These are phyloP conservation scores for Lentinula sp. DNA, from an alignment of 768 basidiomycete genomes.

Conservation along the genomic window DNA sequence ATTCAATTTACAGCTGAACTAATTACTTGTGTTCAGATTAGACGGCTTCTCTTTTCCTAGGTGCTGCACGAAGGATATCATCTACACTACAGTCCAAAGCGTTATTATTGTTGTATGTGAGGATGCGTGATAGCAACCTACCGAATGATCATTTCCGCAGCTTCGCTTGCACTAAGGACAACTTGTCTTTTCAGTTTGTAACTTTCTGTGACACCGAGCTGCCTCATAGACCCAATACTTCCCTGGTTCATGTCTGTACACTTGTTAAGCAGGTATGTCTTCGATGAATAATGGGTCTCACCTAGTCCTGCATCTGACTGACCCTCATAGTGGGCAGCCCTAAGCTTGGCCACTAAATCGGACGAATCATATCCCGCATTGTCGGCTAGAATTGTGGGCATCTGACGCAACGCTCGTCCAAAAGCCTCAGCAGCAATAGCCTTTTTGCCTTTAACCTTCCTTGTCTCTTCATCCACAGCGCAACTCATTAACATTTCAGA, in stretches of 20 bases:
- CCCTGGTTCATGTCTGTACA: constrained; percentile 82
- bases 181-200: constrained; percentile 98
- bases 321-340: constrained; percentile 94
- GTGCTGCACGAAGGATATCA: constrained; percentile 83
- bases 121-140: constrained; percentile 24
- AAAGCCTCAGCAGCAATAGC: constrained; percentile 93
- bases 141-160: constrained; percentile 98
- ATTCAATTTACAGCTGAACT: too few species aligned
- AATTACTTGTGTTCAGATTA: constrained; percentile 20
- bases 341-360: constrained; percentile 82
- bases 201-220: constrained; percentile 89
- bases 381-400: constrained; percentile 94
- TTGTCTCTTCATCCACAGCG: constrained; percentile 84
- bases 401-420: constrained; percentile 81
- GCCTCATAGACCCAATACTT: constrained; percentile 78
- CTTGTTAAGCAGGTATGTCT: background rate
- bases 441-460: constrained; percentile 88
- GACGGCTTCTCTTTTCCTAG: constrained; percentile 79
- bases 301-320: constrained; percentile 81
- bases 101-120: background rate
- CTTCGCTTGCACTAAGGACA: constrained; percentile 90
- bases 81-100: constrained; percentile 57
- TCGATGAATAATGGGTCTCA: constrained; percentile 28
- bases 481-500: constrained; percentile 98
- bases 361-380: constrained; percentile 98